Evolutionary conservation across 2,329 filamentous ascomycete genomes (phyloP), one percentile per base, ranked within the genome.

Genomic region (Alternaria gansuensis): DNA sequence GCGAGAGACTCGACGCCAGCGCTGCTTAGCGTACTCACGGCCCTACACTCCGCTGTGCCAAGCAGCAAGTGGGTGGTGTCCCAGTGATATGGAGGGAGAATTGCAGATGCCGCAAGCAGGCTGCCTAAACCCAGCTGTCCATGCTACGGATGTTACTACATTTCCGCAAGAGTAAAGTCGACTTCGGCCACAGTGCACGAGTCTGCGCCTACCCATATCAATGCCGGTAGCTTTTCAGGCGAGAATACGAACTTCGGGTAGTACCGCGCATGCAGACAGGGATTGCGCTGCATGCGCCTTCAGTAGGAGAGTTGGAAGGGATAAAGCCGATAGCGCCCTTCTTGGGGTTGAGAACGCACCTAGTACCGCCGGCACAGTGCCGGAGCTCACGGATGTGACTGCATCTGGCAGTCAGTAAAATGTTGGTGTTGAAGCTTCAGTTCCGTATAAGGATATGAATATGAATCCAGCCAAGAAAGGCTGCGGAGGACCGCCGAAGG

Each of bases 181-280:
- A 3, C 5, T 17, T 24, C 8, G 48, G 34, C 29, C n/a, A 40
- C 6, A 21, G 17, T 31, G 21, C 28, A 45, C 11, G 39, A 21
- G 37, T 23, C 37, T 39, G 37, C 36, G 36, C 17, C 8, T 37
- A 21, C 43, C 29, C 50, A 14, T 37, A 31, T 14, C 51, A 29
- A 46, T 33, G 26, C 34, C 23, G 33, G 33, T 48, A 48, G 24
- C 14, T 33, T 37, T n/a, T n/a, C 26, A n/a, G 11, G 13, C 17
- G 26, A 41, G 17, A 9, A 54, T 21, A 45, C 43, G 41, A 54
- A 8, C 5, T 40, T 48, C 43, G 51, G 43, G 51, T 48, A 43
- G 51, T 39, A 54, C 51, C 41, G 51, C 51, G 14, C 28, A 48
- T 17, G 17, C 21, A 14, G 43, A 37, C 52, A 54, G 28, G 52